These are phyloP conservation scores for Chytridiales sp. DNA, from an alignment of 371 early-diverging fungal species.

Conservation along the genomic window DNA sequence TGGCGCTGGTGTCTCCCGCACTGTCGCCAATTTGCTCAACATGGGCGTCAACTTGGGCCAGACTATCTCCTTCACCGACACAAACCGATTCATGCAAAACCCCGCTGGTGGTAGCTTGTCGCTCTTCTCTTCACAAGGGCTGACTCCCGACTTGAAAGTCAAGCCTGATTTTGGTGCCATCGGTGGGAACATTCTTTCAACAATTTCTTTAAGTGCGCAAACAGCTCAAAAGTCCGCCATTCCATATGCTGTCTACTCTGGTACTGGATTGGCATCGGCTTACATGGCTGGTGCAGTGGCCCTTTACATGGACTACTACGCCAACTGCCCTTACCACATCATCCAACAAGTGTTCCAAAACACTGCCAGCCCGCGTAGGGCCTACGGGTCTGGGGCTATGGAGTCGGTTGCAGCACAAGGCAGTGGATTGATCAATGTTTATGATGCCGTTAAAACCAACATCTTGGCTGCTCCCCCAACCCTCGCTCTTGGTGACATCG, in stretches of 20 bases:
- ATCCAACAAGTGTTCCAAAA: constrained; percentile 35
- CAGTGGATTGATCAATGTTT: constrained; percentile 67
- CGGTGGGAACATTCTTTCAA: constrained; percentile 8
- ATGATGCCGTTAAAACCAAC: constrained; percentile 55
- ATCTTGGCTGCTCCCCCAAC: constrained; percentile 55
- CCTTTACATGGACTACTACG: constrained; percentile 25
- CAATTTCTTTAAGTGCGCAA: background rate
- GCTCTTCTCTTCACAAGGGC: constrained; percentile 19
- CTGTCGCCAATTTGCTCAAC: background rate
- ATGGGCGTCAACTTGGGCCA: no score
- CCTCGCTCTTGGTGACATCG: constrained; percentile 57
- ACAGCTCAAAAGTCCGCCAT: background rate
- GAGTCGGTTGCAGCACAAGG: constrained; percentile 65
- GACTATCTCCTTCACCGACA: no score
- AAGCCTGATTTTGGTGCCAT: constrained; percentile 22
- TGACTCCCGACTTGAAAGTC: constrained; percentile 10
- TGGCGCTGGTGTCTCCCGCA: constrained; percentile 4
- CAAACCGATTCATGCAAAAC: no score
- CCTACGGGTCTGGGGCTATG: constrained; percentile 33
- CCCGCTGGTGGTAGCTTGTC: no score
- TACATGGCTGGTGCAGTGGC: constrained; percentile 34
- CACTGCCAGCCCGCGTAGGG: constrained; percentile 48
- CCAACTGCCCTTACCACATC: background rate
- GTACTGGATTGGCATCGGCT: constrained; percentile 52
- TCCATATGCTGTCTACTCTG: constrained; percentile 34